phyloP scores from a whole-genome alignment of 805 yeast genomes.

The Yarrowia osloensis region DNA sequence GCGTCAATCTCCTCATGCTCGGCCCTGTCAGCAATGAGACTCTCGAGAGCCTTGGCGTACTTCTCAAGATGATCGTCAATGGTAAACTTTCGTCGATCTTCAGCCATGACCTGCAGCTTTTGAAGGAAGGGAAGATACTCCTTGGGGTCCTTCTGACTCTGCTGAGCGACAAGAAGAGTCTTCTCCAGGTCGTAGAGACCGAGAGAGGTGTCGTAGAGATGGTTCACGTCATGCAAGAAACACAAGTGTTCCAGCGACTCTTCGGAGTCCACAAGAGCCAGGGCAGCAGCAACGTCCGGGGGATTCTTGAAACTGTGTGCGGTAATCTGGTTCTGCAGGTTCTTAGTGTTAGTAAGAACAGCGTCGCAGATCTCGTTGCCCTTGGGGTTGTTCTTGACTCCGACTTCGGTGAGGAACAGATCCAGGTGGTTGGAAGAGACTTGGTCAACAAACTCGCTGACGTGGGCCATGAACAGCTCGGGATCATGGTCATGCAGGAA shows the following conservation, averaged over 20 bases:
- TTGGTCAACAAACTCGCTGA: constrained; percentile 69
- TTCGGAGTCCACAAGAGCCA: constrained; percentile 61
- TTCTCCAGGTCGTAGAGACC: constrained; percentile 80
- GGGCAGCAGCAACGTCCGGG: constrained; percentile 76
- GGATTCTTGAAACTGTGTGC: constrained; percentile 92
- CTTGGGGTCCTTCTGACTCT: constrained; percentile 96
- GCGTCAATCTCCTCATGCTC: constrained; percentile 56
- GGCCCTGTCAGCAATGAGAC: constrained; percentile 49
- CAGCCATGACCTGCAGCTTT: constrained; percentile 66
- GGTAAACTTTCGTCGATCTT: constrained; percentile 65
- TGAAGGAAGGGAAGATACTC: constrained; percentile 94
- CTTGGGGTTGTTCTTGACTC: constrained; percentile 43
- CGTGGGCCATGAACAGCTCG: constrained; percentile 59
- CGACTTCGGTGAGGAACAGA: constrained; percentile 63
- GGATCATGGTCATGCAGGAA: constrained; percentile 87
- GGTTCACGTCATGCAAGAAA: constrained; percentile 85
- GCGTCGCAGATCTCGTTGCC: constrained; percentile 77
- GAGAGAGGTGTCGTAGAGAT: constrained; percentile 74
- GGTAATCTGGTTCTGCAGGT: constrained; percentile 79
- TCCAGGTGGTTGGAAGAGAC: constrained; percentile 77
- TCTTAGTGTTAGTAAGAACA: constrained; percentile 52
- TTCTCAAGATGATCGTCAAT: constrained; percentile 79
- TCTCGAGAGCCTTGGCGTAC: constrained; percentile 70
- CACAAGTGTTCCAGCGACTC: constrained; percentile 79
- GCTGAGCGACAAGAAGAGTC: constrained; percentile 85